Base-by-base conservation (phyloP, 305 asterid species). In the Galium porrigens region DNA sequence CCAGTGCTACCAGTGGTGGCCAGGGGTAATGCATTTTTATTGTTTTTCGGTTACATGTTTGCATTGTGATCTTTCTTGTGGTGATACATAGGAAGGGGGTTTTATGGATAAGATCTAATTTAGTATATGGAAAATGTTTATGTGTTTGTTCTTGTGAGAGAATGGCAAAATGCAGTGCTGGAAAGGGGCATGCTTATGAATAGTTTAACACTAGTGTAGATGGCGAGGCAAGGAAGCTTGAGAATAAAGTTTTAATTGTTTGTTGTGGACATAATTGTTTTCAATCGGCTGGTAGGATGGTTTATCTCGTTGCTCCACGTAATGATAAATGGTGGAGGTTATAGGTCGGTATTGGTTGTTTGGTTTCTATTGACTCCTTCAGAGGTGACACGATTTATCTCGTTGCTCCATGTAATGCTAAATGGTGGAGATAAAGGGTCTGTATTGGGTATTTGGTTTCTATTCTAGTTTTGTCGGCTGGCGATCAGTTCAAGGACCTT, bases 11-110 rank as follows among this genome's bases (percentile, higher is more conserved):
- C 49, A 71, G 78, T 64, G 71, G 82, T 70, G 88, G 82, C 9
- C 82, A 82, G 80, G 86, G 94, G 82, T 87, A 82, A 71, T 33
- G 34, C 41, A 17, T 59, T 46, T 34, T 14, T 0, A 0, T 27
- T 58, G 17, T 12, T 57, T 46, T 29, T 2, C 7, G 7, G 7
- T 6, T 14, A 15, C 18, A 15, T 46, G 53, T 59, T 33, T 14
- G 22, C 22, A 30, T 32, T 58, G 11, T 3, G 63, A 6, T 39
- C 37, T 58, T 32, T 1, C 42, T 36, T 1, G 6, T 25, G 11
- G 44, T 41, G 32, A n/a, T 5, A 36, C 49, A 46, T 34, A 10
- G 11, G 8, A 57, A 58, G 1, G 5, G 18, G 39, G 11, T 8
- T 33, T n/a, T 15, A 1, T 46, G 44, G 33, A 22, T 41, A 41